phyloP scores from a whole-genome alignment of 768 basidiomycete genomes.

The Tulasnella calospora region DNA sequence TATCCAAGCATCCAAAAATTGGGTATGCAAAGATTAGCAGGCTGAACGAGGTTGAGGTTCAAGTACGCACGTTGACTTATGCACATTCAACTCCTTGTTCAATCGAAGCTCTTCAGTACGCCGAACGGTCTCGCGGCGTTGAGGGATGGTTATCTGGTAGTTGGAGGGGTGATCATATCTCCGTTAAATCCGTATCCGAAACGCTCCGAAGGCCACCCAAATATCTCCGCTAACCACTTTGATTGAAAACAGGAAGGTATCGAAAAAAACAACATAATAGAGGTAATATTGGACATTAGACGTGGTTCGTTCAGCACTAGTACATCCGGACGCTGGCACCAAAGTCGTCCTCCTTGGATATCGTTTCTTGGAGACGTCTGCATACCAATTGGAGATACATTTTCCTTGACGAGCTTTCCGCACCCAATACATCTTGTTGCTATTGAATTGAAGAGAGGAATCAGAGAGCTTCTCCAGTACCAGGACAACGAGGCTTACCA shows the following conservation, averaged over 20 bases:
- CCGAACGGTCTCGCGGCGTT: neutral
- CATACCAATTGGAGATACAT: slow-evolving; percentile 75
- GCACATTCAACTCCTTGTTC: neutral
- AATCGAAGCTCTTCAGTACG: neutral
- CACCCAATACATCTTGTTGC: slow-evolving; percentile 41
- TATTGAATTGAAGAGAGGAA: neutral
- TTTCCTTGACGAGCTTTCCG: slow-evolving; percentile 53
- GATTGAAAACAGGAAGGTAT: neutral
- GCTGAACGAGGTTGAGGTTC: neutral
- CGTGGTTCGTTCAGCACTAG: neutral
- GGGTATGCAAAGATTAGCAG: neutral
- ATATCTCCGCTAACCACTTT: neutral
- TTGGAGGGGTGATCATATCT: neutral
- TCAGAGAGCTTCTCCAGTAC: too few species aligned
- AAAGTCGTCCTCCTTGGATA: slow-evolving; percentile 8
- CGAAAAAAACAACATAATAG: neutral
- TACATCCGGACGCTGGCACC: slow-evolving; percentile 7
- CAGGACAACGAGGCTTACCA: slow-evolving; percentile 39
- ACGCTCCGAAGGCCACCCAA: too few species aligned
- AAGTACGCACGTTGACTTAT: neutral
- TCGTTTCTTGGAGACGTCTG: slow-evolving; percentile 55
- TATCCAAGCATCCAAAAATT: neutral
- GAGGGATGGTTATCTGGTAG: neutral
- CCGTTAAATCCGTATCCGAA: neutral
- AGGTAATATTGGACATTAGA: neutral